These are phyloP conservation scores for Saprolegnia diclina DNA, from an alignment of 352 stramenopile genomes.

Conservation along the genomic window DNA sequence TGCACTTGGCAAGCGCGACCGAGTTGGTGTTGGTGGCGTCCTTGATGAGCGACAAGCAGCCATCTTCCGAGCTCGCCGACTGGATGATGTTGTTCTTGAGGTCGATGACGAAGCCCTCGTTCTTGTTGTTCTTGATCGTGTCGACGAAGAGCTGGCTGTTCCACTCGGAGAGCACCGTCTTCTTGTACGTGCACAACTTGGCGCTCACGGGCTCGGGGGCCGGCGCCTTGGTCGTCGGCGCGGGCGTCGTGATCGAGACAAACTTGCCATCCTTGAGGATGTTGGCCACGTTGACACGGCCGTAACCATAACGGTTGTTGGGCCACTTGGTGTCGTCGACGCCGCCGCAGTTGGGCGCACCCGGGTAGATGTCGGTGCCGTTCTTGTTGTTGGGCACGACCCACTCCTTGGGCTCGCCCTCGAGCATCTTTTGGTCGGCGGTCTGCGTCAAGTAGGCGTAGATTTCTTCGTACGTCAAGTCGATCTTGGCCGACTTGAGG, in stretches of 20 bases:
- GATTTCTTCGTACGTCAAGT: conserved; percentile 30
- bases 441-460: conserved; percentile 27
- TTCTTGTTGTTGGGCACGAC: not conserved
- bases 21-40: not conserved
- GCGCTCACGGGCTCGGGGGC: not conserved
- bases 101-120: not conserved
- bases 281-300: conserved; percentile 39
- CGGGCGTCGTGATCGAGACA: not conserved
- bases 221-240: not conserved
- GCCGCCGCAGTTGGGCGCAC: conserved; percentile 32
- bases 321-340: conserved; percentile 36
- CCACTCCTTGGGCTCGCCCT: conserved; percentile 4
- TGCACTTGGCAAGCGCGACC: not conserved
- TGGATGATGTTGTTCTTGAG: not conserved
- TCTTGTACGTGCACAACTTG: conserved; percentile 9
- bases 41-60: not conserved
- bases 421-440: conserved; percentile 22
- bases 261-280: conserved; percentile 23
- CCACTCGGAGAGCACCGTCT: conserved; percentile 2
- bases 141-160: conserved; percentile 11
- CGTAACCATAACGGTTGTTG: conserved; percentile 58
- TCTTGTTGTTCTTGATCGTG: conserved; percentile 13
- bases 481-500: conserved; percentile 35
- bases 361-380: too few species aligned
- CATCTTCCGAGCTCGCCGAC: not conserved